Base-by-base conservation (phyloP, 2,329 filamentous ascomycete genomes). In the Beauveria asiatica region DNA sequence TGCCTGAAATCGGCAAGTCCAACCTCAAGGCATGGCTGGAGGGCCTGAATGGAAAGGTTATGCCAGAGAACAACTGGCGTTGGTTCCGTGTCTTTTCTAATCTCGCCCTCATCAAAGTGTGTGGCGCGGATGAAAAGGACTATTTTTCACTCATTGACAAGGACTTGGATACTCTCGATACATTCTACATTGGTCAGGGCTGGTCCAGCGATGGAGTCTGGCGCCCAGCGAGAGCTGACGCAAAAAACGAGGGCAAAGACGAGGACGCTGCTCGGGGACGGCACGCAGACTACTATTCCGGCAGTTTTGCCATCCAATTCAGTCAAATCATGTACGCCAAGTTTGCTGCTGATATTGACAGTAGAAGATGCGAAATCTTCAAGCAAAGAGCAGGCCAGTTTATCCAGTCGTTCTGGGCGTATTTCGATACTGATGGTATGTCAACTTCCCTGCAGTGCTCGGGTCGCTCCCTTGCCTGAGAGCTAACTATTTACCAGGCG, bases 221-320 rank as follows among this genome's bases (percentile, higher is more conserved):
- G 70, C 70, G 61, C 59, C 73, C 52, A 19, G 44, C 41, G 8
- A 65, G 17, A n/a, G 61, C 63, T 46, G 67, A 68, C 13, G 48
- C 59, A 6, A 57, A 60, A 8, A 13, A n/a, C 0, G 66, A 68
- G 57, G 57, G 48, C 16, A 59, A 46, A 9, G 59, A 30, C 3
- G 54, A 3, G 60, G 64, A 59, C 0, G 59, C 61, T 17, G 67
- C 66, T 0, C 65, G 67, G 0, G 69, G 72, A 1, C 44, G 72
- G 5, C 78, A 81, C 50, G 78, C 74, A 0, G 79, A 81, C 56
- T 81, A 81, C 64, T 82, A 82, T 59, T 81, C 79, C 1, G 78
- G 79, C 0, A 81, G 79, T 50, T 82, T 82, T 59, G 79, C 79
- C 0, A 79, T 82, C 9, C 79, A 81, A 59, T 81, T 80, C 39